Evolutionary conservation across 148 eudicot species (phyloP).

Genomic region (Rheum nobile): DNA sequence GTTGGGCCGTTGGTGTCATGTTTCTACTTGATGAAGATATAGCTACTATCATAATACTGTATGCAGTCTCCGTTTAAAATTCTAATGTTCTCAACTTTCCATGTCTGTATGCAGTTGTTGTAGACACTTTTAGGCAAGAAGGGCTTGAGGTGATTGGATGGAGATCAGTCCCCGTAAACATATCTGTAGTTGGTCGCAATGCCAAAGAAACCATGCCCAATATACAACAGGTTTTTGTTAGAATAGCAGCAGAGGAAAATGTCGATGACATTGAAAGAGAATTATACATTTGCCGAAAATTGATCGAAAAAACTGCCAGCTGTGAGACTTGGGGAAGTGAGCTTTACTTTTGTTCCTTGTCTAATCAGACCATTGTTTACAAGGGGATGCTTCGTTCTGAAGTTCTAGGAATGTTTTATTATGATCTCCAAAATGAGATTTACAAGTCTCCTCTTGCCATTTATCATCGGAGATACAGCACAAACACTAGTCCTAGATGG

Average conservation of each 20-base stretch:
- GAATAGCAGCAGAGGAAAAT: slow-evolving; percentile 62
- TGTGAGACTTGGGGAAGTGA: slow-evolving; percentile 78
- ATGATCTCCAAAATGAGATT: slow-evolving; percentile 65
- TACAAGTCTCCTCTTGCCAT: slow-evolving; percentile 88
- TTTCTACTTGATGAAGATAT: not conserved
- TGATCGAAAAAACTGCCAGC: slow-evolving; percentile 68
- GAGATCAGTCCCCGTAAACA: slow-evolving; percentile 84
- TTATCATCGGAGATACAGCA: slow-evolving; percentile 96
- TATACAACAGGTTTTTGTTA: slow-evolving; percentile 83
- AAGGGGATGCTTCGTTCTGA: slow-evolving; percentile 99
- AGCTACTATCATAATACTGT: not conserved
- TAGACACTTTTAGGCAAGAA: slow-evolving; percentile 61
- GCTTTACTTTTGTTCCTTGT: slow-evolving; percentile 90
- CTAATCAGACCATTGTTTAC: slow-evolving; percentile 92
- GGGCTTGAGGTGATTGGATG: slow-evolving; percentile 97
- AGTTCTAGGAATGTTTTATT: slow-evolving; percentile 81
- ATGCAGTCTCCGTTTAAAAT: not conserved
- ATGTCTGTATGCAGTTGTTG: slow-evolving; percentile 40
- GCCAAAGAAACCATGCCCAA: slow-evolving; percentile 96
- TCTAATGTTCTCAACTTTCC: not conserved
- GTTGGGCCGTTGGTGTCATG: not conserved
- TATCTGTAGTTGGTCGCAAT: slow-evolving; percentile 67
- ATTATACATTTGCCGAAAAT: slow-evolving; percentile 78
- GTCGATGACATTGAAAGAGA: slow-evolving; percentile 93
- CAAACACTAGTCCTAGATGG: slow-evolving; percentile 99